phyloP scores from a whole-genome alignment of 768 basidiomycete species.

The Leccinellum rugosiceps region DNA sequence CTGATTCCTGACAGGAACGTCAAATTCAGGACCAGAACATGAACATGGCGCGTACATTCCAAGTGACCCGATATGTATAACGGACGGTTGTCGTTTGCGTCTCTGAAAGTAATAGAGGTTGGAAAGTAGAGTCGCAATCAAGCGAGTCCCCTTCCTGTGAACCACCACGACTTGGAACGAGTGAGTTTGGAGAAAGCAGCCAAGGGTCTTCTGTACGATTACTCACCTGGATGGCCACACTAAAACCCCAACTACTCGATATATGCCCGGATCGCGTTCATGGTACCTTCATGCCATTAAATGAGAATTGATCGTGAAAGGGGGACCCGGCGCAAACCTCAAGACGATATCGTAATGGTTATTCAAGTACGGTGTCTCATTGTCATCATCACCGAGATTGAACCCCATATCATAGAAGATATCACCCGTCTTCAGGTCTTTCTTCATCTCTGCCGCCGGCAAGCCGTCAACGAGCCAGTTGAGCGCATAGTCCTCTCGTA shows the following conservation, averaged over 20 bases:
- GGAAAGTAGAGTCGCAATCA: constrained; percentile 48
- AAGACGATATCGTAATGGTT: constrained; percentile 92
- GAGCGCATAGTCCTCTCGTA: constrained; percentile 87
- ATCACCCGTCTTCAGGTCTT: constrained; percentile 74
- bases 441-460: constrained; percentile 91
- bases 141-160: constrained; percentile 42
- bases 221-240: constrained; percentile 66
- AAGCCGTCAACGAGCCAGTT: constrained; percentile 96
- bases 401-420: constrained; percentile 93
- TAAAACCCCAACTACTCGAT: constrained; percentile 88
- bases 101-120: constrained; percentile 62
- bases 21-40: not conserved
- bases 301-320: constrained; percentile 7
- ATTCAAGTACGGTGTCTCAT: constrained; percentile 67
- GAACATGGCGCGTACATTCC: constrained; percentile 57
- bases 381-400: constrained; percentile 79
- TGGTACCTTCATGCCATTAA: constrained; percentile 63
- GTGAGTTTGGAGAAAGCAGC: not conserved
- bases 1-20: constrained; percentile 59
- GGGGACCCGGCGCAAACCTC: constrained; percentile 41
- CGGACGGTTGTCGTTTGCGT: constrained; percentile 57
- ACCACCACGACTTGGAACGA: constrained; percentile 55
- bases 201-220: not conserved
- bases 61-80: constrained; percentile 86
- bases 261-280: constrained; percentile 58